Evolutionary conservation across 805 yeast species (phyloP), one percentile per base, ranked within the genome.

Genomic region (Metschnikowia aberdeeniae): DNA sequence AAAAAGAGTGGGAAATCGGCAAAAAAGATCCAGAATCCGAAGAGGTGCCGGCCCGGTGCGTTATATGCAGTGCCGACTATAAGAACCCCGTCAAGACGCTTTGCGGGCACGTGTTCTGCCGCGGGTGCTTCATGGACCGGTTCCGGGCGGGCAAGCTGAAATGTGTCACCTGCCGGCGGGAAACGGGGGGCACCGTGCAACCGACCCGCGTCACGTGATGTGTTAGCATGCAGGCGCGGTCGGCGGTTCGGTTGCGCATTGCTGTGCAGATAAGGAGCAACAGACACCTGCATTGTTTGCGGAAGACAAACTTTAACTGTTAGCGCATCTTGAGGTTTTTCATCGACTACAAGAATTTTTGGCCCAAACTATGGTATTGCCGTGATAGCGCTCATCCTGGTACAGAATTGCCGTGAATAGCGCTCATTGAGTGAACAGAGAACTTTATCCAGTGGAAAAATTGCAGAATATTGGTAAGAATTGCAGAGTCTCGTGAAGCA

Each of bases 51-150:
- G 81, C 77, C 61, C 77, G 75, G 51, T 84, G 90, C 60, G 76
- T 76, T 0, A 59, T 85, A 5, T 85, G 93, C 57, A 72, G 76
- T 47, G 46, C 67, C 0, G 79, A 76, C 46, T 84, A 81, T 57
- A 69, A 64, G 36, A 49, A 49, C 10, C 89, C 90, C 0, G 71
- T 86, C 2, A 74, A 68, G 44, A 81, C 89, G 0, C 58, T 56
- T 10, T 86, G 93, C 59, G 68, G 68, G 5, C 93, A 86, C 59
- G 66, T 77, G 42, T 86, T 77, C 56, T 86, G 93, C 56, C 78
- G 77, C 49, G 46, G 45, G 3, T 86, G 93, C 57, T 84, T 81
- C 58, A 56, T 82, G 52, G 55, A 59, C 2, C 59, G 80, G 37
- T 71, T 67, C 50, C 72, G 74, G 49, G 65, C 57, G 43, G 55